Evolutionary conservation across 2,329 filamentous ascomycete species (phyloP), one percentile per base, ranked within the genome.

Genomic region (Ophiocordyceps robertsii): DNA sequence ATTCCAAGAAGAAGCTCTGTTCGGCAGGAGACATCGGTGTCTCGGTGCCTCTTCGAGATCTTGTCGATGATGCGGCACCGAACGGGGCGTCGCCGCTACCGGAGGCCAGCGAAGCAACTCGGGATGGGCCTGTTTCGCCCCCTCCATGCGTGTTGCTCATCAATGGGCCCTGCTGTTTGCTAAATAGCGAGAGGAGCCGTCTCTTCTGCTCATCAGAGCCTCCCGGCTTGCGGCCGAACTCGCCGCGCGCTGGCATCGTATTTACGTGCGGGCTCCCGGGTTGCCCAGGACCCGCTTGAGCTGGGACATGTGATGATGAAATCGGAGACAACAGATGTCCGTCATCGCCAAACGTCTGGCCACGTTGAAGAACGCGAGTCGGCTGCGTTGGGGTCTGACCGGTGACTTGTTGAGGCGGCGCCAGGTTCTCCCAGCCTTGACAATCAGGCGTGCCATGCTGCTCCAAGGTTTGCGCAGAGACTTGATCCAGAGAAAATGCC

Each of bases 1-100:
- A 92, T 10, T 75, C 81, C 41, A 92, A 67, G 55, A 93, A 63
- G 53, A 92, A 92, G 14, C 71, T 80, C 55, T 84, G 81, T 51
- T 92, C 80, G 0, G 77, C 81, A 0, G 83, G 75, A 4, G 80
- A 82, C 37, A 79, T 77, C 12, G 73, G 66, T 29, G 69, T 68
- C 53, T 72, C 66, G 47, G 68, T 73, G 16, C 66, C 67, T 11
- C 70, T 64, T 35, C 68, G 62, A 32, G 63, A 64, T 21, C 50
- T 57, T 2, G 51, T 44, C 37, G 49, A 30, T 21, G 30, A 42
- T 46, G n/a, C 39, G 43, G 41, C 21, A 29, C 47, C 40, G 44
- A 33, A 19, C n/a, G 38, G 19, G 21, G 13, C 30, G 12, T 65
- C 64, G 12, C 60, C 62, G 27, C 51, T 55, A 10, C 59, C 60